Base-by-base conservation (phyloP, 2,329 filamentous ascomycete genomes). In the Colletotrichum eremochloae region DNA sequence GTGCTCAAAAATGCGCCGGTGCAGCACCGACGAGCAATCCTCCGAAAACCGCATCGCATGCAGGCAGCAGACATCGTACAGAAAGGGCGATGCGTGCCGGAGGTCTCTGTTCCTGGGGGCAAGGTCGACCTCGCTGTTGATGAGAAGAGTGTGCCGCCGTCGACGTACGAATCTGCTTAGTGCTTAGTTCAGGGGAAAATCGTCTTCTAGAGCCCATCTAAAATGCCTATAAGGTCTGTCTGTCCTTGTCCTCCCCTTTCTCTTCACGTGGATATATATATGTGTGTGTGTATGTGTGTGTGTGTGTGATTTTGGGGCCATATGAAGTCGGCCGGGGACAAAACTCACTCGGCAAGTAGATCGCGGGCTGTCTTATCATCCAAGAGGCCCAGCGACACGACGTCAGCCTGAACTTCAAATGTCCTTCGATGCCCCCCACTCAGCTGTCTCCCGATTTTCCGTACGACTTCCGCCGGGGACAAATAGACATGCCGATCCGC, bases 1-100 rank as follows among this genome's bases (percentile, higher is more conserved):
- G 71, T 82, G 81, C 46, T 84, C 82, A 55, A 83, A 83, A 1
- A 83, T 78, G 50, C 80, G 77, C n/a, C 80, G 78, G 63, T 84
- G 81, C 60, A 84, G 31, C 44, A 31, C 38, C 46, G 62, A 72
- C n/a, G 64, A 69, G 42, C 50, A 70, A 52, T 67, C 42, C 31
- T 72, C 57, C 24, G 60, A 70, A 18, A 72, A 72, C 15, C 70
- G 60, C 70, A 72, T 68, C 3, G 80, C 82, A 29, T 83, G 80
- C 5, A 84, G 71, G 67, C 82, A 84, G 72, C 82, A 83, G 1
- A 83, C 82, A 31, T 80, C 80, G 56, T 81, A 81, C 14, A 84
- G 74, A 66, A 84, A 84, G 1, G 82, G 80, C 0, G 83, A 84
- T 4, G 79, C 77, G 20, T 77, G 76, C 5, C 79, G 79, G 20